These are phyloP conservation scores for Microbotryum intermedium DNA, from an alignment of 1,284 basidiomycete genomes.

Conservation along the genomic window DNA sequence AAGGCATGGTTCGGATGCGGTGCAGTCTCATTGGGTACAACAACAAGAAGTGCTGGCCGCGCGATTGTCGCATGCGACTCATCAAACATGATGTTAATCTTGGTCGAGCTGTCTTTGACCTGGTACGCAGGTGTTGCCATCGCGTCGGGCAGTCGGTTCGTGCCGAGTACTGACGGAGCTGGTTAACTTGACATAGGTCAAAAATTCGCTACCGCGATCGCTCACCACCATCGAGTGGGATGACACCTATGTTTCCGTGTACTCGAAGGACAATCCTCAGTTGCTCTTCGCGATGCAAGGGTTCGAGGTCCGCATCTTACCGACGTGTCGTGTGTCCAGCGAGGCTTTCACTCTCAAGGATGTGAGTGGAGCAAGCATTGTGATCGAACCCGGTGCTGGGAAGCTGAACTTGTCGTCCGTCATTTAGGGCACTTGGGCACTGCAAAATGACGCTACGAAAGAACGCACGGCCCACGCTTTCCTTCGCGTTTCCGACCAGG, in stretches of 20 bases:
- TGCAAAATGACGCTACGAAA: slow-evolving; percentile 77
- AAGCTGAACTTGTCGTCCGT: too few species aligned
- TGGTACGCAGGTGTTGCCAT: not conserved
- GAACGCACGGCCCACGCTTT: slow-evolving; percentile 97
- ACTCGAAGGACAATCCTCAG: slow-evolving; percentile 96
- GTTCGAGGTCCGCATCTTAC: slow-evolving; percentile 94
- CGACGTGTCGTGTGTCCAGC: slow-evolving; percentile 87
- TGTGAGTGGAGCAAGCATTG: not conserved
- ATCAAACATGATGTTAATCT: slow-evolving; percentile 99
- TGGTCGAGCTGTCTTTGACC: slow-evolving; percentile 78
- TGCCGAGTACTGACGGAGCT: not conserved
- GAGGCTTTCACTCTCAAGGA: slow-evolving; percentile 95
- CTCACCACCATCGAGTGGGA: slow-evolving; percentile 99
- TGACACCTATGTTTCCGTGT: slow-evolving; percentile 82
- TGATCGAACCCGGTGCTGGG: not conserved
- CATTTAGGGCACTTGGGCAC: not conserved
- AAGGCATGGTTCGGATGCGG: slow-evolving; percentile 2
- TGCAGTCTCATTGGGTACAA: slow-evolving; percentile 90
- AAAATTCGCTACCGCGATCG: slow-evolving; percentile 90
- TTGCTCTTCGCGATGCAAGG: slow-evolving; percentile 96
- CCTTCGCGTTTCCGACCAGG: slow-evolving; percentile 82
- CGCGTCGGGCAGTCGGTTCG: not conserved
- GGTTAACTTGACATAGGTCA: slow-evolving; percentile 47
- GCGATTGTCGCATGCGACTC: slow-evolving; percentile 96
- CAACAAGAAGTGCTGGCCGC: slow-evolving; percentile 98